Base-by-base conservation (phyloP, 139 green algal species). In the Astrephomene gubernaculifera region DNA sequence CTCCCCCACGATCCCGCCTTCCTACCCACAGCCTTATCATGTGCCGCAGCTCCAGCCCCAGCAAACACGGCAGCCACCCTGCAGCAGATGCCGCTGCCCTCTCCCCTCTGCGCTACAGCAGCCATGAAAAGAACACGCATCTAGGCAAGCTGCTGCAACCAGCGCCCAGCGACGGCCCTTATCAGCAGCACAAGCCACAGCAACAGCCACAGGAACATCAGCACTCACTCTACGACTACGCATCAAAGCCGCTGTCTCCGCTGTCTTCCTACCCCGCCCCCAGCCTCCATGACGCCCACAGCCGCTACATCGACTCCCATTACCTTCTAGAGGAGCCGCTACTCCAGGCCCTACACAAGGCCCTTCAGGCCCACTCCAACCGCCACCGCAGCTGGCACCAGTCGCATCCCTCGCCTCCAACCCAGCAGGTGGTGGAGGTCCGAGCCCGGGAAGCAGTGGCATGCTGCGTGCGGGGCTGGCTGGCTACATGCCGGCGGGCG, bases 391-490 rank as follows among this genome's bases (percentile, higher is more conserved):
- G 72, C 14, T 36, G 25, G 53, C 53, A 22, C 22, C 38, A 36
- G 24, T 54, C 53, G 71, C 49, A 17, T 10, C 63, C 8, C 7
- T 19, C 36, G 10, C 35, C 68, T 3, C 39, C 39, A 35, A 7
- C 68, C 39, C 31, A 61, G 1, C 78, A 84, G 78, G 61, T 84
- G 41, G 78, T 84, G 31, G 78, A 84, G 78, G 61, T 84, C 31
- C 61, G 19, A 63, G 74, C 64, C 61, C 74, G 35, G 44, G 41
- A 35, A 84, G 61, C 1, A 61, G 61, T 21, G 61, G 43, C n/a
- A 74, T 84, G 78, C 60, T n/a, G n/a, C n/a, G 44, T 3, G 61
- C 78, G 7, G 78, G 74, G 63, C 61, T 84, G 60, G 17, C 31
- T 21, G 63, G 64, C 78, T 74, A 57, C 43, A 31, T 52, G 78